phyloP scores from a whole-genome alignment of 2,329 filamentous ascomycete species.

The Didymella keratinophila region DNA sequence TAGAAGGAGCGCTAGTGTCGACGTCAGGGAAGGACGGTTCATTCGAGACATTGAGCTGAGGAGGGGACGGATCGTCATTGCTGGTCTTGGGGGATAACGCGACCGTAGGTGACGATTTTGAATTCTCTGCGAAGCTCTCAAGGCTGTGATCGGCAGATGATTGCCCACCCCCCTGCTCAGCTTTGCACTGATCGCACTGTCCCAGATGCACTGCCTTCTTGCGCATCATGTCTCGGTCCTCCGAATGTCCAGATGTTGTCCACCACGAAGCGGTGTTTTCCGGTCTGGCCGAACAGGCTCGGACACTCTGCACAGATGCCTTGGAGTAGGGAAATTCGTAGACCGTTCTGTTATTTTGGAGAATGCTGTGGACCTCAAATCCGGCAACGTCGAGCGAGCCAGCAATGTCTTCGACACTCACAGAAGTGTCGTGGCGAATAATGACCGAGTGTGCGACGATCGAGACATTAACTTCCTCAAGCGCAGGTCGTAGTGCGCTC shows the following conservation, averaged over 20 bases:
- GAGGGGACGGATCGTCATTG: conserved; percentile 22
- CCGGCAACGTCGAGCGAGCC: conserved; percentile 63
- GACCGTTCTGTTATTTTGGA: conserved; percentile 37
- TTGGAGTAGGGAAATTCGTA: conserved; percentile 27
- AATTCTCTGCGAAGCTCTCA: conserved; percentile 13
- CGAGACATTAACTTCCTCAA: conserved; percentile 70
- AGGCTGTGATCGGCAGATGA: conserved; percentile 20
- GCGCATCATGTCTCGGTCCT: conserved; percentile 33
- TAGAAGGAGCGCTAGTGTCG: conserved; percentile 11
- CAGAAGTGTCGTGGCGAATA: conserved; percentile 60
- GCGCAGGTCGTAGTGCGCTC: conserved; percentile 56
- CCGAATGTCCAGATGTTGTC: conserved; percentile 21
- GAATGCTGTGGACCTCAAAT: conserved; percentile 66
- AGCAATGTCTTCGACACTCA: conserved; percentile 52
- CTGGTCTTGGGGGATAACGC: conserved; percentile 22
- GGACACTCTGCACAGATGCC: conserved; percentile 22
- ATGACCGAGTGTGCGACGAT: conserved; percentile 75
- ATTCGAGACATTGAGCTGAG: conserved; percentile 19
- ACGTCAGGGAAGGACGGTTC: conserved; percentile 30
- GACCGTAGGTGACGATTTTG: conserved; percentile 28
- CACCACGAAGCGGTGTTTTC: conserved; percentile 47
- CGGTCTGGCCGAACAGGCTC: conserved; percentile 46
- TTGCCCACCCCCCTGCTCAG: conserved; percentile 37
- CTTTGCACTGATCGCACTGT: conserved; percentile 48
- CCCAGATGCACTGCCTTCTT: conserved; percentile 44